phyloP scores from a whole-genome alignment of 1,284 basidiomycete species.

The Papiliotrema flavescens region DNA sequence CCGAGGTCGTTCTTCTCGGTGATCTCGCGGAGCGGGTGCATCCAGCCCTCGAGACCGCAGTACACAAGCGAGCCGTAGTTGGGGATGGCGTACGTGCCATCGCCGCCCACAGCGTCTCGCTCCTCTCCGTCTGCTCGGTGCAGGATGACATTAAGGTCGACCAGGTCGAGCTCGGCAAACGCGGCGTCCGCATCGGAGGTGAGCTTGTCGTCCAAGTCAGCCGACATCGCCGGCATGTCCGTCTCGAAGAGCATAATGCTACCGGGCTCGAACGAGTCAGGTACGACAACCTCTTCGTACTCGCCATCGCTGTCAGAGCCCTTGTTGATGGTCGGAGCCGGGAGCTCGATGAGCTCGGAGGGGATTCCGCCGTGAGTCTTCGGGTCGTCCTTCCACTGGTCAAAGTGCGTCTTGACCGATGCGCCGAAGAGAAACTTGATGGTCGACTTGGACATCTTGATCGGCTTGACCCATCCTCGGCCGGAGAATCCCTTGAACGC shows the following conservation, averaged over 20 bases:
- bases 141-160: constrained; percentile 81
- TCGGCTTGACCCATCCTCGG: constrained; percentile 72
- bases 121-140: constrained; percentile 86
- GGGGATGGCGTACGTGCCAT: constrained; percentile 75
- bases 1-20: constrained; percentile 87
- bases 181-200: constrained; percentile 64
- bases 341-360: constrained; percentile 64
- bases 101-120: constrained; percentile 67
- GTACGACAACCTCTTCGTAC: constrained; percentile 73
- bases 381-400: constrained; percentile 58
- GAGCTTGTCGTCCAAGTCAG: constrained; percentile 66
- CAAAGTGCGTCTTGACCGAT: constrained; percentile 63
- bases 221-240: constrained; percentile 62
- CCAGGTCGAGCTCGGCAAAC: constrained; percentile 69
- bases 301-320: constrained; percentile 64
- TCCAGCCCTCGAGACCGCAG: constrained; percentile 94
- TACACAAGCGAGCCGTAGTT: constrained; percentile 70
- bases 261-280: constrained; percentile 83
- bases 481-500: constrained; percentile 81
- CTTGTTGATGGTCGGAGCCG: constrained; percentile 46
- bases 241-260: constrained; percentile 88
- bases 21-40: constrained; percentile 75
- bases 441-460: constrained; percentile 73
- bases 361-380: constrained; percentile 68
- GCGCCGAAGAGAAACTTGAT: constrained; percentile 78